These are phyloP conservation scores for Echinosophora koreensis DNA, from an alignment of 306 rosid species.

Conservation along the genomic window DNA sequence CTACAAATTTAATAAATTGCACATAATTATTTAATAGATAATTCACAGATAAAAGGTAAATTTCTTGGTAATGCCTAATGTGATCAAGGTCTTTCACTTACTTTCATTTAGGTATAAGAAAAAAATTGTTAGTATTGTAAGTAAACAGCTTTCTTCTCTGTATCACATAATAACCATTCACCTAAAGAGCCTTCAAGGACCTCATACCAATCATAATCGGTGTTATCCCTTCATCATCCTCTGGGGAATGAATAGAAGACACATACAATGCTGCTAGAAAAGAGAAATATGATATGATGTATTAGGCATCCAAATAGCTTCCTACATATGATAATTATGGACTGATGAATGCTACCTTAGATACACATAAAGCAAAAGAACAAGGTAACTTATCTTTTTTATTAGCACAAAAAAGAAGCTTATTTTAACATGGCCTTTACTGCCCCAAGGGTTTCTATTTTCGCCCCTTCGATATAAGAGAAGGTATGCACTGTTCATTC, in stretches of 20 bases:
- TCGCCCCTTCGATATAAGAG: background rate
- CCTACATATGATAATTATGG: background rate
- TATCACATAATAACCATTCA: background rate
- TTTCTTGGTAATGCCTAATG: background rate
- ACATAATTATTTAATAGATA: background rate
- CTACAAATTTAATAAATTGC: background rate
- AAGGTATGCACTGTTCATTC: background rate
- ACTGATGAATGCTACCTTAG: background rate
- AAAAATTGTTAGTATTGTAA: background rate
- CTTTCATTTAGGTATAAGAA: background rate
- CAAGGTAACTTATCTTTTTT: no score
- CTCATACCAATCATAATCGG: background rate
- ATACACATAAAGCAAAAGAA: no score
- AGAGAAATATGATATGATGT: background rate
- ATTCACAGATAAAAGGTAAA: background rate
- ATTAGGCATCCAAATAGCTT: conserved; percentile 13
- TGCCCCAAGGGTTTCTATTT: no score
- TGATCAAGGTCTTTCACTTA: background rate
- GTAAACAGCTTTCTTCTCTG: background rate
- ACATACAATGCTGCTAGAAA: background rate
- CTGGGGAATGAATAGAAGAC: background rate
- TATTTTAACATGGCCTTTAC: no score
- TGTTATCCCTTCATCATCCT: background rate
- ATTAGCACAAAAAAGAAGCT: no score
- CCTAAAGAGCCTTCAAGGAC: background rate